These are phyloP conservation scores for Hygrophoropsis aurantiaca DNA, from an alignment of 768 basidiomycete species.

Conservation along the genomic window DNA sequence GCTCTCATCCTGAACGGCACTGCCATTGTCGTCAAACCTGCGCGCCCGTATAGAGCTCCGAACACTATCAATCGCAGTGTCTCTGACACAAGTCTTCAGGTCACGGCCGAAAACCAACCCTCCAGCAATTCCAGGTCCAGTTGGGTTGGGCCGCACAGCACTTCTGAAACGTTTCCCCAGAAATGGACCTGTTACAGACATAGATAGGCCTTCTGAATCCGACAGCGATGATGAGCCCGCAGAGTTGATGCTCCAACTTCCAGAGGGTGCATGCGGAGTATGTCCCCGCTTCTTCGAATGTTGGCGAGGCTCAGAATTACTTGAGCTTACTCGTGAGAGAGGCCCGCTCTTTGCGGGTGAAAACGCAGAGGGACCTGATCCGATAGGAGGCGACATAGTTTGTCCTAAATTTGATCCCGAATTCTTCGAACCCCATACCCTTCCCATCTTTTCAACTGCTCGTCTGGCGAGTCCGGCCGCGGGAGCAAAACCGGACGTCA, in stretches of 20 bases:
- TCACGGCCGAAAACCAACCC: slow-evolving; percentile 71
- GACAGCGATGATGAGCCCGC: slow-evolving; percentile 47
- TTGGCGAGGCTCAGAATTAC: slow-evolving; percentile 31
- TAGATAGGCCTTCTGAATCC: slow-evolving; percentile 43
- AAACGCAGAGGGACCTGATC: slow-evolving; percentile 38
- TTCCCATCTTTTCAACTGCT: slow-evolving; percentile 76
- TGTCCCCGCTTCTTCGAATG: slow-evolving; percentile 43
- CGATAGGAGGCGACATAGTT: slow-evolving; percentile 47
- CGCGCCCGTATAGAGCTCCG: slow-evolving; percentile 7
- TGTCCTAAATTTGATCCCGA: slow-evolving; percentile 41
- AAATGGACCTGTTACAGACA: slow-evolving; percentile 40
- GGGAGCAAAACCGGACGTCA: slow-evolving; percentile 66
- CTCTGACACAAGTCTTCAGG: slow-evolving; percentile 51
- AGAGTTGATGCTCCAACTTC: slow-evolving; percentile 54
- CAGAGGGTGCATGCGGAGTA: slow-evolving; percentile 62
- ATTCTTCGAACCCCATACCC: slow-evolving; percentile 52
- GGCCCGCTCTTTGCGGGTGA: slow-evolving; percentile 30
- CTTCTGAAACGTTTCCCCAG: slow-evolving; percentile 61
- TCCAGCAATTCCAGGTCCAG: slow-evolving; percentile 34
- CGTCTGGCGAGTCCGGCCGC: slow-evolving; percentile 75
- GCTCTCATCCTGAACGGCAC: background rate
- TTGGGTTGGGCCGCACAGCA: slow-evolving; percentile 38
- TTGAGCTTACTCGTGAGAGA: slow-evolving; percentile 41
- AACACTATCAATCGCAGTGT: slow-evolving; percentile 49
- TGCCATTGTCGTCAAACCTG: slow-evolving; percentile 2